Evolutionary conservation across 1,284 basidiomycete species (phyloP).

Genomic region (Fomitopsis palustris): DNA sequence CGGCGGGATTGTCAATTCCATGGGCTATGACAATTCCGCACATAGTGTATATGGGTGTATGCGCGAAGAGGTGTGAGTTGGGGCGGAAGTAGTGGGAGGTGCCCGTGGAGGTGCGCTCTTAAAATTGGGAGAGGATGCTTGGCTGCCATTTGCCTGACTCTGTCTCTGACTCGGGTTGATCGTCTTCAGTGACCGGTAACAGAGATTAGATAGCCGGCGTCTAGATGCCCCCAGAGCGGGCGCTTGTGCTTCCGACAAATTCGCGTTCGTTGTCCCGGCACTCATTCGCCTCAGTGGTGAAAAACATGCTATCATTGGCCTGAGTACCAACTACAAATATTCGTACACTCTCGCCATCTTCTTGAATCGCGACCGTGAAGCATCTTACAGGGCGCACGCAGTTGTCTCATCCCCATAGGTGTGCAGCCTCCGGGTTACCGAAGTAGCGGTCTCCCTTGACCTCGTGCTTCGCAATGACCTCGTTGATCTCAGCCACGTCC

Average conservation of each 20-base stretch:
- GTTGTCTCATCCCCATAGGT: conserved; percentile 22
- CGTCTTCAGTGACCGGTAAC: not conserved
- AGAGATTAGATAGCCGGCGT: not conserved
- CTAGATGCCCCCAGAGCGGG: not conserved
- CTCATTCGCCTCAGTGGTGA: no score
- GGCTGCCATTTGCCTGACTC: not conserved
- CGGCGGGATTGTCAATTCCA: conserved; percentile 67
- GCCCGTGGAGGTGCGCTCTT: not conserved
- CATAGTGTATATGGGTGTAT: conserved; percentile 43
- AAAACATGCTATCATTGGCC: no score
- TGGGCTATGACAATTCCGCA: conserved; percentile 90
- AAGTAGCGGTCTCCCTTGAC: conserved; percentile 31
- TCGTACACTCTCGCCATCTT: not conserved
- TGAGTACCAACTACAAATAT: not conserved
- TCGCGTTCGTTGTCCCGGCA: no score
- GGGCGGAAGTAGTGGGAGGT: not conserved
- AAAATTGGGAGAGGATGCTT: not conserved
- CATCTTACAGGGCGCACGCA: not conserved
- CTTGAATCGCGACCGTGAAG: not conserved
- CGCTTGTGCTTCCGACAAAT: no score
- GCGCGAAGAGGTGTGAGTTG: not conserved
- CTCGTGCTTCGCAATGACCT: conserved; percentile 21
- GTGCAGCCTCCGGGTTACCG: conserved; percentile 18
- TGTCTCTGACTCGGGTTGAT: conserved; percentile 1
- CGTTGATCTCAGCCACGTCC: conserved; percentile 36